These are phyloP conservation scores for Syzygium grande DNA, from an alignment of 345 rosid species.

Conservation along the genomic window DNA sequence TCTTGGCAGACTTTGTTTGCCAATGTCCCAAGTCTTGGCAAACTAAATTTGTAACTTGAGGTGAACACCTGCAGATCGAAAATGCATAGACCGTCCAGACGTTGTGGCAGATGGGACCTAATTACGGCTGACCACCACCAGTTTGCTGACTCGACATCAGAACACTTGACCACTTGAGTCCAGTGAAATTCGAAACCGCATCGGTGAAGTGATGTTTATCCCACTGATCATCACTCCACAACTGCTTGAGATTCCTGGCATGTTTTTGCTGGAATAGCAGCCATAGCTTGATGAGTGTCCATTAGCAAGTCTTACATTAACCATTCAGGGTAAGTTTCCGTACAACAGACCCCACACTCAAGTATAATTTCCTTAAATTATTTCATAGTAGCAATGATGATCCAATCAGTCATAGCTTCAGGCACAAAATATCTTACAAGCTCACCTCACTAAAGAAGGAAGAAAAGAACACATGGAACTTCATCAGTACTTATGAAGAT, in stretches of 20 bases:
- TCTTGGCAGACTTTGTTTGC: neutral
- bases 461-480: neutral
- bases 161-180: neutral
- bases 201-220: accelerated
- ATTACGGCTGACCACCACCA: neutral
- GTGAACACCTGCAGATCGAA: neutral
- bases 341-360: neutral
- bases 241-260: neutral
- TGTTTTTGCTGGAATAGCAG: neutral
- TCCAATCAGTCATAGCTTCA: neutral
- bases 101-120: neutral
- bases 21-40: neutral
- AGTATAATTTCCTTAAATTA: neutral
- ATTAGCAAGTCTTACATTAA: neutral
- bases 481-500: neutral
- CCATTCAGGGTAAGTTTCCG: neutral
- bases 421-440: neutral
- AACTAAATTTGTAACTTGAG: neutral
- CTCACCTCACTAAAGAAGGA: constrained; percentile 10
- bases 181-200: neutral
- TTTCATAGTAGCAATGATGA: neutral
- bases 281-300: neutral
- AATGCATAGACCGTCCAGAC: neutral
- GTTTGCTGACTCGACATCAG: neutral
- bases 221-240: neutral